Conservation (phyloP, 768 basidiomycete genomes). For the Rossbeevera mucosa region DNA sequence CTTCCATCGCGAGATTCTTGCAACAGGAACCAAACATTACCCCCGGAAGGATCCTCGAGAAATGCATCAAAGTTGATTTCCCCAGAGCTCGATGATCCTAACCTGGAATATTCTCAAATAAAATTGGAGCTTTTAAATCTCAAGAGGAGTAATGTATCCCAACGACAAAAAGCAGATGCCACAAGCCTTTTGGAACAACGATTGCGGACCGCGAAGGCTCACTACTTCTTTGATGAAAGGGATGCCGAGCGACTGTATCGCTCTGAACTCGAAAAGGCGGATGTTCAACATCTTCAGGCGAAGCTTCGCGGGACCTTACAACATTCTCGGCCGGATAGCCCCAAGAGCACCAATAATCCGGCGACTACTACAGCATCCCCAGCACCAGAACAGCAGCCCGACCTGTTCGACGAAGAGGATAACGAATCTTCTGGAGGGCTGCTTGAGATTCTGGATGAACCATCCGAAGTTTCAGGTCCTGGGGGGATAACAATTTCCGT, state of each 20-base stretch:
- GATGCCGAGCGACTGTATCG: constrained; percentile 60
- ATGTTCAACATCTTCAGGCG: constrained; percentile 41
- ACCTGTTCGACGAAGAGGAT: constrained; percentile 53
- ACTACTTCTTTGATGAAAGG: constrained; percentile 68
- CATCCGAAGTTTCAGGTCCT: constrained; percentile 50
- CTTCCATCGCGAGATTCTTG: constrained; percentile 27
- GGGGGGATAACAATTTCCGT: constrained; percentile 50
- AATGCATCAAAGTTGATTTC: constrained; percentile 30
- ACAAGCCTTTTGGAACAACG: constrained; percentile 41
- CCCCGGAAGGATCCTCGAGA: constrained; percentile 1
- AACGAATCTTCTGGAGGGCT: constrained; percentile 56
- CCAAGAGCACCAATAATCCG: background rate
- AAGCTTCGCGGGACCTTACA: constrained; percentile 32
- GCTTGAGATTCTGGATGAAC: constrained; percentile 68
- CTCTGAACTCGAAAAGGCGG: constrained; percentile 48
- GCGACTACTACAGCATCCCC: background rate
- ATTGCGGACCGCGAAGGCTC: constrained; percentile 43
- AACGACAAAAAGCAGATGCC: constrained; percentile 23
- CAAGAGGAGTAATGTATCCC: constrained; percentile 31
- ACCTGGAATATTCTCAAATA: constrained; percentile 55
- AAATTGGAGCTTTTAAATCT: constrained; percentile 54
- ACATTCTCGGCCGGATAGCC: background rate
- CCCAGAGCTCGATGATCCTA: constrained; percentile 51
- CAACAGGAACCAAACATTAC: background rate
- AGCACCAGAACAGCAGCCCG: constrained; percentile 18